phyloP scores from a whole-genome alignment of 306 rosid species.

The Glycine soja region DNA sequence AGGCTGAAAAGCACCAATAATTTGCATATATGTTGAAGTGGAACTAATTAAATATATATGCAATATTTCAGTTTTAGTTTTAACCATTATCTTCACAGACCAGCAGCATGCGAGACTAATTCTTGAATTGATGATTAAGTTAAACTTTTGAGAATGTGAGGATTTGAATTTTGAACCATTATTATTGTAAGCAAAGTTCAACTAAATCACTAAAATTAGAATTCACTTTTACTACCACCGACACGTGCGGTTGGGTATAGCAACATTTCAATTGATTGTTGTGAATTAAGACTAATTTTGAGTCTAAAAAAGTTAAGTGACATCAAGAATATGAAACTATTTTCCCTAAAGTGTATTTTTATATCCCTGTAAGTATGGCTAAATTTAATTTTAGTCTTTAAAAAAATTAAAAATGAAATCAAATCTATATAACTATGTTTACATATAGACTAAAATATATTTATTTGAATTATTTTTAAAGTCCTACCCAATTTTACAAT shows the following conservation, averaged over 20 bases:
- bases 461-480: not conserved
- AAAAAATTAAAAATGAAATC: too few relatives aligned
- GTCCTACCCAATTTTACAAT: not conserved
- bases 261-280: not conserved
- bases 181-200: not conserved
- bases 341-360: not conserved
- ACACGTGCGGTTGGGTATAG: not conserved
- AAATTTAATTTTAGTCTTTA: not conserved
- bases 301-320: not conserved
- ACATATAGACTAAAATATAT: not conserved
- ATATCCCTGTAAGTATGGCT: not conserved
- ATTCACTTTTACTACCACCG: not conserved
- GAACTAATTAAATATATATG: not conserved
- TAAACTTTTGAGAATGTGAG: not conserved
- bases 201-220: not conserved
- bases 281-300: not conserved
- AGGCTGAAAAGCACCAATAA: constrained; percentile 38
- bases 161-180: not conserved
- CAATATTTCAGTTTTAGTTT: not conserved
- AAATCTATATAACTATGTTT: not conserved
- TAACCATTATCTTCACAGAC: not conserved
- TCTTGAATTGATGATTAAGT: not conserved
- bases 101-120: not conserved
- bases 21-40: constrained; percentile 20
- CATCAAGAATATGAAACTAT: not conserved